Evolutionary conservation across 2,329 filamentous ascomycete genomes (phyloP).

Genomic region (Plectosphaerella plurivora): DNA sequence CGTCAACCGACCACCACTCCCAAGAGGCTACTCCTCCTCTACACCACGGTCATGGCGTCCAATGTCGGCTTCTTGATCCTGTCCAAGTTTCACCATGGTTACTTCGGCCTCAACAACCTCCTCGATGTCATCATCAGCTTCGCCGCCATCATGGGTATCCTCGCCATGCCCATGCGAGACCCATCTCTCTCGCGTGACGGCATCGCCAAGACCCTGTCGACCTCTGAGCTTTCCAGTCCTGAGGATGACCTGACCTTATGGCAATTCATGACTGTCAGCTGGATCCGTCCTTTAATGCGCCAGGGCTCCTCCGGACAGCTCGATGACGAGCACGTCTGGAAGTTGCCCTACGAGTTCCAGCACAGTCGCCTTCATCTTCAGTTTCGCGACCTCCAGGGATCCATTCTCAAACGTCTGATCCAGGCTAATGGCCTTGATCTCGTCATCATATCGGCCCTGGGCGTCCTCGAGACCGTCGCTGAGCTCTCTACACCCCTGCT

Average conservation of each 20-base stretch:
- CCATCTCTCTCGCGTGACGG: conserved; percentile 45
- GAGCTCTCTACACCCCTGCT: conserved; percentile 61
- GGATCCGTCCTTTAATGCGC: conserved; percentile 72
- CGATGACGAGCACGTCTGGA: conserved; percentile 77
- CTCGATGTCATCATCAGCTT: conserved; percentile 16
- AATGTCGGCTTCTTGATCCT: conserved; percentile 22
- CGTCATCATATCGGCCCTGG: conserved; percentile 60
- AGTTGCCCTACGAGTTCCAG: conserved; percentile 74
- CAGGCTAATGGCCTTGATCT: conserved; percentile 78
- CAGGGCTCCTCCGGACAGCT: conserved; percentile 62
- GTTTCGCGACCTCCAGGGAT: conserved; percentile 70
- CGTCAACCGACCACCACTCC: conserved; percentile 37
- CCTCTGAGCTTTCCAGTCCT: conserved; percentile 57
- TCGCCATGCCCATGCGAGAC: conserved; percentile 68
- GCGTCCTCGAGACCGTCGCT: conserved; percentile 54
- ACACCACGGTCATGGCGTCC: conserved; percentile 26
- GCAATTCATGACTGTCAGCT: conserved; percentile 81
- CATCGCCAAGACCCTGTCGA: conserved; percentile 58
- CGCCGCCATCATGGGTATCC: conserved; percentile 23
- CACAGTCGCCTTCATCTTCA: conserved; percentile 69
- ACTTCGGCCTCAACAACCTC: conserved; percentile 11
- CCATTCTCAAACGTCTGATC: conserved; percentile 65
- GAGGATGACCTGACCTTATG: conserved; percentile 77
- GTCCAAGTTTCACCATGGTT: conserved; percentile 7
- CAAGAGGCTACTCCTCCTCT: conserved; percentile 32